Conservation (phyloP, 192 early-diverging fungal genomes). For the Backusella psychrophila region DNA sequence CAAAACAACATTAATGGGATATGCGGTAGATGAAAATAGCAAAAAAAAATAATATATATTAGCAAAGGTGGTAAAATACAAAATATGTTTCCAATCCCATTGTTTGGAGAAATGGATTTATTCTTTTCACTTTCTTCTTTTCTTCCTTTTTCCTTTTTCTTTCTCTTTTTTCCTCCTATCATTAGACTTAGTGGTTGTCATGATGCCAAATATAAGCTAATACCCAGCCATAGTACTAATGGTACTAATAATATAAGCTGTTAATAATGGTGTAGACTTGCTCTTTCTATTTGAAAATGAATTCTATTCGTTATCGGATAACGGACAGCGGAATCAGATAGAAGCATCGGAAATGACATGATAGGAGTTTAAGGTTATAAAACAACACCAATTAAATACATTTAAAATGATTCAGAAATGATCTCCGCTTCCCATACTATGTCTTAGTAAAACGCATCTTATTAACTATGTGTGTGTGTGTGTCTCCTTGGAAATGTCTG, state of each 20-base stretch:
- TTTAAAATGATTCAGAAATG: not conserved
- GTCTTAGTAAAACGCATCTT: not conserved
- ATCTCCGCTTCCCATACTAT: not conserved
- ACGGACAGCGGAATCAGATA: conserved; percentile 21
- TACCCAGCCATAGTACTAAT: not conserved
- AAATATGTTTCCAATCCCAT: not conserved
- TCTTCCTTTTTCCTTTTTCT: not conserved
- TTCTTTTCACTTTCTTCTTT: not conserved
- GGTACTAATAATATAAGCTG: not conserved
- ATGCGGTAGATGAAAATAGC: not conserved
- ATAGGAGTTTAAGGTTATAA: not conserved
- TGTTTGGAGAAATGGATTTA: not conserved
- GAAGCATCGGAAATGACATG: conserved; percentile 4
- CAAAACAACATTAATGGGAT: not conserved
- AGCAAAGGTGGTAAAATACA: not conserved
- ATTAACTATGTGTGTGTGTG: not conserved
- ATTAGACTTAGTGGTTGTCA: not conserved
- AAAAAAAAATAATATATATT: not conserved
- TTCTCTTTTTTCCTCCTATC: not conserved
- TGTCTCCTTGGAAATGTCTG: not conserved
- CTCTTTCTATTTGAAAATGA: not conserved
- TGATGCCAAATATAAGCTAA: not conserved
- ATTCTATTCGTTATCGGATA: conserved; percentile 32
- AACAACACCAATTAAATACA: not conserved
- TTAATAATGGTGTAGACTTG: too few species aligned